Conservation (phyloP, 768 basidiomycete species). For the Lepiota subincarnata region DNA sequence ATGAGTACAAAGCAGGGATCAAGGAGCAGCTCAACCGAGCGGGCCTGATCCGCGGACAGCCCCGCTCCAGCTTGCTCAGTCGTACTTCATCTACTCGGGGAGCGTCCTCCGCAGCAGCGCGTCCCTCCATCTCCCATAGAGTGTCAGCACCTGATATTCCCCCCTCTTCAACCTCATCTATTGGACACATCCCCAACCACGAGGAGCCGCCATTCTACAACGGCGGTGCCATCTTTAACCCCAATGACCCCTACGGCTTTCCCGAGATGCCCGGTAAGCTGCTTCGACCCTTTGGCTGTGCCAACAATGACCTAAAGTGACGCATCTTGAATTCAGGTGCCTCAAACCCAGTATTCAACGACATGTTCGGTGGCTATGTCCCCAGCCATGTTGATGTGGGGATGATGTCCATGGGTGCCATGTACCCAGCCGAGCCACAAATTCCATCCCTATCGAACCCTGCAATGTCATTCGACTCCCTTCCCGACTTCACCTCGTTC, state of each 20-base stretch:
- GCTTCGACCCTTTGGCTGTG: conserved; percentile 3
- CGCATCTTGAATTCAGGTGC: conserved; percentile 26
- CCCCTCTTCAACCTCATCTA: conserved; percentile 15
- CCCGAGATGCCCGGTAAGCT: conserved; percentile 43
- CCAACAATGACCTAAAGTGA: conserved; percentile 8
- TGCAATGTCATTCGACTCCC: background rate
- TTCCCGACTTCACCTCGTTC: conserved; percentile 6
- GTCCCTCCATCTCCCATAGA: conserved; percentile 18
- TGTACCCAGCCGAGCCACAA: conserved; percentile 5
- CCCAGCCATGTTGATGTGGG: background rate
- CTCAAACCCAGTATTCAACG: conserved; percentile 34
- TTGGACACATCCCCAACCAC: conserved; percentile 15
- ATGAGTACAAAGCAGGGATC: conserved; percentile 79
- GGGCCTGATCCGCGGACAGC: conserved; percentile 80
- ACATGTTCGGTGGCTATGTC: conserved; percentile 2
- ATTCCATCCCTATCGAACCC: background rate
- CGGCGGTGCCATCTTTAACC: conserved; percentile 20
- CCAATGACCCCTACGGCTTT: conserved; percentile 25
- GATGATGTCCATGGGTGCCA: background rate
- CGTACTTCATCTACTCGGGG: conserved; percentile 32
- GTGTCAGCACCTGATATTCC: conserved; percentile 21
- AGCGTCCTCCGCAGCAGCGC: conserved; percentile 23
- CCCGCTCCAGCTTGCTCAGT: conserved; percentile 44
- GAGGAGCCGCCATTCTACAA: conserved; percentile 20
- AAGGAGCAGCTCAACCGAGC: conserved; percentile 75